These are phyloP conservation scores for Paramecium octaurelia DNA, from an alignment of 73 alveolate species.

Conservation along the genomic window DNA sequence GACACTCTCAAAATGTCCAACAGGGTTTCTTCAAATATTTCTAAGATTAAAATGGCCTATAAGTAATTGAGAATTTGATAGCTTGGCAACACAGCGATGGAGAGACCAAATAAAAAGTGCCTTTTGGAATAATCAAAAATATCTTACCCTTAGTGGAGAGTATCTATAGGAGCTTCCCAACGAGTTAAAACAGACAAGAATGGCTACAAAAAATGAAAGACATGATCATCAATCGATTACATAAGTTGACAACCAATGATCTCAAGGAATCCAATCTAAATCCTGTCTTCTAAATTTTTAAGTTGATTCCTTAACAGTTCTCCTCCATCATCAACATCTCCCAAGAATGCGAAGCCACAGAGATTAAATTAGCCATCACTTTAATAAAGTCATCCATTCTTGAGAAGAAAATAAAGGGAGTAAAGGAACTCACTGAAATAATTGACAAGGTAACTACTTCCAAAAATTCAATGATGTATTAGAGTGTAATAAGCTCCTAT, in stretches of 20 bases:
- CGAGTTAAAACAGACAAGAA: not conserved
- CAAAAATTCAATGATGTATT: not conserved
- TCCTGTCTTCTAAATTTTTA: not conserved
- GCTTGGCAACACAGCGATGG: not conserved
- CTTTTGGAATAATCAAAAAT: not conserved
- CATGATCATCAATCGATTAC: not conserved
- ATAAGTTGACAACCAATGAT: not conserved
- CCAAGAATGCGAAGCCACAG: constrained; percentile 4
- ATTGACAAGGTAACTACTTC: not conserved
- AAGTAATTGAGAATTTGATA: not conserved
- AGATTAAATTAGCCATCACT: not conserved
- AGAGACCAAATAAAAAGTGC: not conserved
- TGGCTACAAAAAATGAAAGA: constrained; percentile 11
- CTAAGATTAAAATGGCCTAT: not conserved
- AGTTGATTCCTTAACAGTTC: not conserved
- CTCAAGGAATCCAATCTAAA: not conserved
- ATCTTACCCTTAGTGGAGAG: not conserved
- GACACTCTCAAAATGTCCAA: not conserved
- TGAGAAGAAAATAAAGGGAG: constrained; percentile 31
- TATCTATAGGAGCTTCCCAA: not conserved
- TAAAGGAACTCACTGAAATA: not conserved
- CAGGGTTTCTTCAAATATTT: constrained; percentile 6
- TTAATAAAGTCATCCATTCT: constrained; percentile 25
- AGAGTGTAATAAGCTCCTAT: not conserved
- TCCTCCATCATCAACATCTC: not conserved